Conservation (phyloP, 306 rosid species). For the Pueraria montana region DNA sequence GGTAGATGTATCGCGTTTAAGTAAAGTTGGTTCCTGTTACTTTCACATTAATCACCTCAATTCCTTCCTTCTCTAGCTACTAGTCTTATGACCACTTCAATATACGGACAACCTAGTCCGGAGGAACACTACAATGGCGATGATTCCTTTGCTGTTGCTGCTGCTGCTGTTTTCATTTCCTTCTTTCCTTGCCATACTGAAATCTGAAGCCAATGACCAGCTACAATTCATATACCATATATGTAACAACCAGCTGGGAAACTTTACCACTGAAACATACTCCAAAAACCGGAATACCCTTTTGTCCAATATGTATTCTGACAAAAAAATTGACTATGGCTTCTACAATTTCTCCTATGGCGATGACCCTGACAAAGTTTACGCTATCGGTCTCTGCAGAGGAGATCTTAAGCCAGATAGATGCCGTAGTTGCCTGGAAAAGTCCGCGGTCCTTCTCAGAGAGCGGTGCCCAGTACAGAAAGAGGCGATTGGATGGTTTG, state of each 20-base stretch:
- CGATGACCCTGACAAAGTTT: conserved; percentile 42
- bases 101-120: no score
- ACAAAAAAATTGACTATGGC: conserved; percentile 30
- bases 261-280: no score
- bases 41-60: no score
- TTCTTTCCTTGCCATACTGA: background rate
- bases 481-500: no score
- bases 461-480: background rate
- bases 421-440: conserved; percentile 49
- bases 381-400: conserved; percentile 51
- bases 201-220: background rate
- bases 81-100: no score
- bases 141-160: background rate
- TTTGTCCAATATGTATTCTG: no score
- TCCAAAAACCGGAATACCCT: conserved; percentile 39
- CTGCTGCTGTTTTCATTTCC: background rate
- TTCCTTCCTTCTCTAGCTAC: no score
- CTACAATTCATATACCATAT: background rate
- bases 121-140: background rate
- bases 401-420: conserved; percentile 46
- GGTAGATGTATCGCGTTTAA: no score
- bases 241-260: background rate
- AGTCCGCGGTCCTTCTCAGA: conserved; percentile 1
- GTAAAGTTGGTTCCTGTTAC: no score
- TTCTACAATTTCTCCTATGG: conserved; percentile 56